phyloP scores from a whole-genome alignment of 306 rosid genomes.

The Rosa persica region DNA sequence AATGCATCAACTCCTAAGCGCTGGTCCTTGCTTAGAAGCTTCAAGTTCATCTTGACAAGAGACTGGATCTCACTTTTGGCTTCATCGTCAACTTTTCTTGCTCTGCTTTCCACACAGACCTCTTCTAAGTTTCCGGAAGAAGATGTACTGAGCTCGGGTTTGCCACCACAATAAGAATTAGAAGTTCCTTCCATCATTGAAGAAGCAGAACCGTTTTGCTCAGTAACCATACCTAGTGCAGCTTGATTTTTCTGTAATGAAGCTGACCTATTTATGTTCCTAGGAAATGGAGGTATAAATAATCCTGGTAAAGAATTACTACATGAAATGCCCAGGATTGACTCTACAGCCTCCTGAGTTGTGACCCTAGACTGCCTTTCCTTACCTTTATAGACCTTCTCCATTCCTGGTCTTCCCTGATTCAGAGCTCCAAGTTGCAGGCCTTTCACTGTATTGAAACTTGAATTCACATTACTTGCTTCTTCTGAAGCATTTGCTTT shows the following conservation, averaged over 20 bases:
- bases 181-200: conserved; percentile 8
- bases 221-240: conserved; percentile 10
- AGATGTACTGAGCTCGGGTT: conserved; percentile 19
- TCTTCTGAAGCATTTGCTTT: conserved; percentile 34
- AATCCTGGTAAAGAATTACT: conserved; percentile 32
- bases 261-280: conserved; percentile 22
- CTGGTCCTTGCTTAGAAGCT: conserved; percentile 51
- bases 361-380: conserved; percentile 25
- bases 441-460: conserved; percentile 15
- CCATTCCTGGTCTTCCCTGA: conserved; percentile 18
- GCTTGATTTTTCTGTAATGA: conserved; percentile 15
- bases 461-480: conserved; percentile 20
- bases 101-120: conserved; percentile 22
- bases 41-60: conserved; percentile 75
- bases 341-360: conserved; percentile 30
- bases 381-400: conserved; percentile 28
- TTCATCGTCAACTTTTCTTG: conserved; percentile 28
- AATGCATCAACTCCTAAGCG: conserved; percentile 47
- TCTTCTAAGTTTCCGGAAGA: conserved; percentile 26
- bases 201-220: conserved; percentile 33
- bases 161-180: conserved; percentile 2
- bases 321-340: conserved; percentile 21
- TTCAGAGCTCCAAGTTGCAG: conserved; percentile 26
- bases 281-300: conserved; percentile 23
- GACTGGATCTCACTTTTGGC: conserved; percentile 65